Base-by-base conservation (phyloP, 306 rosid species). In the Vachellia collinsii region DNA sequence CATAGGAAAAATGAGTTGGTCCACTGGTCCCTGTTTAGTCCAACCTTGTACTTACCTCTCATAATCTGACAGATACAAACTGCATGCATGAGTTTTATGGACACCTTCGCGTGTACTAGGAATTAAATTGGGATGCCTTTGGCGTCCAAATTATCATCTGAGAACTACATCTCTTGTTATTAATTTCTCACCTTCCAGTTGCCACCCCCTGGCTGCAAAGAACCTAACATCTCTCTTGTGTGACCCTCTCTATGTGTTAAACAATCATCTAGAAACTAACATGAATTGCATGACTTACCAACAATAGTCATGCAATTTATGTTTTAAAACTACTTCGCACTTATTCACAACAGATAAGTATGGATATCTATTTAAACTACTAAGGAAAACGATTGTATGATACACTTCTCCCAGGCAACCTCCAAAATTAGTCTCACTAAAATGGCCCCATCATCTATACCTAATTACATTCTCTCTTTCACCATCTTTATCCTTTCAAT, bases 71-170 rank as follows among this genome's bases (percentile, higher is more conserved):
- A 20, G 78, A 56, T 39, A 13, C 59, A 37, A 42, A 38, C 47
- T 79, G 56, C 88, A 79, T 79, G 56, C 88, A 79, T 79, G 78
- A 67, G 63, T 46, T 72, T 76, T 86, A 84, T 86, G 80, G 84
- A 71, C 74, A 79, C 46, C 61, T 76, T 75, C 41, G 65, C 46
- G 3, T 17, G 81, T 86, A 77, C 87, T 72, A 86, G 89, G 85
- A 80, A 83, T 77, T 77, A 20, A 58, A 44, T 46, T 53, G 8
- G 7, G 50, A 76, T 16, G 66, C 70, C 62, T 70, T 39, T 54
- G 36, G 34, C 20, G 37, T 51, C 46, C 19, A 37, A 11, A 34
- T 50, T 67, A 44, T 64, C 75, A 54, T 59, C 50, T 16, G 59
- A 69, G 59, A 14, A 74, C 72, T 62, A 16, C 54, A 77, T 29